Conservation (phyloP, 805 yeast genomes). For the Komagataella ulmi region DNA sequence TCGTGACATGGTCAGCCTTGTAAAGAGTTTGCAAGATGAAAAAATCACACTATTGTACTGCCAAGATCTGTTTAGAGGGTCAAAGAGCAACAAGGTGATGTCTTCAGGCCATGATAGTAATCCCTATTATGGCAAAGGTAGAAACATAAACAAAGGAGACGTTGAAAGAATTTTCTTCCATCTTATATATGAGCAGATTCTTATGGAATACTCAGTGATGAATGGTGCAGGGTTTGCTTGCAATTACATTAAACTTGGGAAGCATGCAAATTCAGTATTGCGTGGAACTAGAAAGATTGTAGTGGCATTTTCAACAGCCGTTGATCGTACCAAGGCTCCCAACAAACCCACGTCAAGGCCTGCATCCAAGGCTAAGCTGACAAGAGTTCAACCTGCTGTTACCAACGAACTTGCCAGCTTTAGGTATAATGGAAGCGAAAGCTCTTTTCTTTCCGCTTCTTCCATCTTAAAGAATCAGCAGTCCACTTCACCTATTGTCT, state of each 20-base stretch:
- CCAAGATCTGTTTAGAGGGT: constrained; percentile 74
- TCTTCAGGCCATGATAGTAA: constrained; percentile 47
- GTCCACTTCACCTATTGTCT: constrained; percentile 7
- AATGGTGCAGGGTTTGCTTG: constrained; percentile 72
- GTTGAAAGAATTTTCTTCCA: constrained; percentile 77
- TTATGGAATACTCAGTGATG: constrained; percentile 62
- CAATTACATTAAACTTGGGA: constrained; percentile 58
- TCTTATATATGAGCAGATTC: constrained; percentile 47
- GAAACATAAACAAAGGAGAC: constrained; percentile 45
- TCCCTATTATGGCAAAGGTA: constrained; percentile 63
- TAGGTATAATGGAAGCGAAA: constrained; percentile 11
- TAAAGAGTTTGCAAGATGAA: constrained; percentile 36
- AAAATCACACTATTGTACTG: constrained; percentile 69
- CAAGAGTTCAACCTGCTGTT: constrained; percentile 1
- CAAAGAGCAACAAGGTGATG: constrained; percentile 45
- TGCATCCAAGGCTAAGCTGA: background rate
- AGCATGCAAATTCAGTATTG: constrained; percentile 35
- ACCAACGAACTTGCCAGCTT: constrained; percentile 7
- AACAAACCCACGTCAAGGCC: background rate
- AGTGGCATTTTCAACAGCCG: constrained; percentile 30
- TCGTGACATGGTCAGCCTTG: constrained; percentile 41
- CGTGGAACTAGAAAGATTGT: constrained; percentile 28
- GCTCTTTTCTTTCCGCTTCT: constrained; percentile 6
- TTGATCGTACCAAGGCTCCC: background rate
- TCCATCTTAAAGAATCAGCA: background rate